These are phyloP conservation scores for Pythium oligandrum DNA, from an alignment of 352 stramenopile genomes.

Conservation along the genomic window DNA sequence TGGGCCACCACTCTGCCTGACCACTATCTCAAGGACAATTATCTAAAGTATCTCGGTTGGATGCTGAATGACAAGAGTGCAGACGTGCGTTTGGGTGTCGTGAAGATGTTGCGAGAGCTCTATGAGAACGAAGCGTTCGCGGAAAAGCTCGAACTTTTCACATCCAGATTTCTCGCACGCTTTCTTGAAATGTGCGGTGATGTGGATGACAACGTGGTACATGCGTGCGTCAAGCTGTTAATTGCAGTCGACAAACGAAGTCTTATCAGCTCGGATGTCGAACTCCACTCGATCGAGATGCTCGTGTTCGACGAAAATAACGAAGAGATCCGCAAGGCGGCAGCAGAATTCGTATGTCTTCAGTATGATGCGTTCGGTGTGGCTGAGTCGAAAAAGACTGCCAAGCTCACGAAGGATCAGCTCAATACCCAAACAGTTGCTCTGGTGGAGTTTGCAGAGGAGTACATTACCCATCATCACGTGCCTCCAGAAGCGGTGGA, in stretches of 20 bases:
- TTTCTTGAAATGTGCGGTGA: constrained; percentile 83
- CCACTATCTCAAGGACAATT: constrained; percentile 91
- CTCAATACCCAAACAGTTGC: constrained; percentile 84
- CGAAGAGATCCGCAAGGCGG: constrained; percentile 67
- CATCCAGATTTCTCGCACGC: constrained; percentile 62
- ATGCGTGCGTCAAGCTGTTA: constrained; percentile 62
- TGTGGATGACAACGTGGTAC: constrained; percentile 67
- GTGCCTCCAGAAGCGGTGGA: constrained; percentile 57
- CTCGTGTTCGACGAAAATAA: constrained; percentile 77
- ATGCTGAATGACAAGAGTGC: constrained; percentile 90
- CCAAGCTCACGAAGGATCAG: constrained; percentile 74
- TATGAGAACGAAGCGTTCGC: constrained; percentile 76
- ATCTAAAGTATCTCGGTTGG: constrained; percentile 96
- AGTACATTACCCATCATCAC: constrained; percentile 71
- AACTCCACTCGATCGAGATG: constrained; percentile 72
- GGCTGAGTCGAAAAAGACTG: constrained; percentile 50
- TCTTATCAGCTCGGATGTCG: constrained; percentile 75
- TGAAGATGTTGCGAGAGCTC: constrained; percentile 76
- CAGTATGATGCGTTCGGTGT: constrained; percentile 88
- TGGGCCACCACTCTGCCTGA: constrained; percentile 86
- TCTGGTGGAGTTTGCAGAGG: constrained; percentile 86
- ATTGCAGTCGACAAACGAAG: constrained; percentile 79
- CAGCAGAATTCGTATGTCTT: constrained; percentile 83
- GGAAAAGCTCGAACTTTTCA: constrained; percentile 76
- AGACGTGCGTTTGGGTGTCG: constrained; percentile 73